Evolutionary conservation across 1,284 basidiomycete species (phyloP).

Genomic region (Apiotrichum akiyoshidainum): DNA sequence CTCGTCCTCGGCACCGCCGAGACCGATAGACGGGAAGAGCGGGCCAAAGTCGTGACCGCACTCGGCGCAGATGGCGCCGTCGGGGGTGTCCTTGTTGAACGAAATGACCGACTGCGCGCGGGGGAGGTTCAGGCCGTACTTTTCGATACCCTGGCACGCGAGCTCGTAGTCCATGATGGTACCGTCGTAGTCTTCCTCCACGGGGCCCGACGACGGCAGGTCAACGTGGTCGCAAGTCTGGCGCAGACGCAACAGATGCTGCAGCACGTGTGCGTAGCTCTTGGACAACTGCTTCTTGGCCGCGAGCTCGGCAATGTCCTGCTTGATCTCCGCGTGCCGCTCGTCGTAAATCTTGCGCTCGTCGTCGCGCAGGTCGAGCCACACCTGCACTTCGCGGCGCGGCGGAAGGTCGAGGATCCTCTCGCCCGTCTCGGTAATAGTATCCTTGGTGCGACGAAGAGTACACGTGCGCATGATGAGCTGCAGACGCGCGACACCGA

Average conservation of each 20-base stretch:
- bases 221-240: constrained; percentile 98
- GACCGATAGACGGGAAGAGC: constrained; percentile 46
- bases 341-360: constrained; percentile 88
- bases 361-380: constrained; percentile 75
- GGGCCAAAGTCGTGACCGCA: constrained; percentile 74
- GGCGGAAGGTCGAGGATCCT: constrained; percentile 83
- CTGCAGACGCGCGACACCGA: constrained; percentile 90
- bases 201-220: constrained; percentile 62
- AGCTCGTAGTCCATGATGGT: constrained; percentile 72
- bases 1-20: constrained; percentile 55
- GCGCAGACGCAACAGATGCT: constrained; percentile 88
- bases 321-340: constrained; percentile 55
- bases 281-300: constrained; percentile 80
- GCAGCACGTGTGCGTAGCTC: constrained; percentile 95
- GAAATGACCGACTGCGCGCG: constrained; percentile 76
- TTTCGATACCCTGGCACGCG: constrained; percentile 67
- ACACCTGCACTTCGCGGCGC: constrained; percentile 76
- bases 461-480: constrained; percentile 97
- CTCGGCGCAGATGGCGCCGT: constrained; percentile 80
- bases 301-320: constrained; percentile 63
- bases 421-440: constrained; percentile 72
- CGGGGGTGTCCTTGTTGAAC: constrained; percentile 71
- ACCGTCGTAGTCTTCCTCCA: constrained; percentile 54
- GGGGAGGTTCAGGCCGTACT: constrained; percentile 72
- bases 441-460: constrained; percentile 92